Evolutionary conservation across 345 rosid species (phyloP).

Genomic region (Tarenaya hassleriana): DNA sequence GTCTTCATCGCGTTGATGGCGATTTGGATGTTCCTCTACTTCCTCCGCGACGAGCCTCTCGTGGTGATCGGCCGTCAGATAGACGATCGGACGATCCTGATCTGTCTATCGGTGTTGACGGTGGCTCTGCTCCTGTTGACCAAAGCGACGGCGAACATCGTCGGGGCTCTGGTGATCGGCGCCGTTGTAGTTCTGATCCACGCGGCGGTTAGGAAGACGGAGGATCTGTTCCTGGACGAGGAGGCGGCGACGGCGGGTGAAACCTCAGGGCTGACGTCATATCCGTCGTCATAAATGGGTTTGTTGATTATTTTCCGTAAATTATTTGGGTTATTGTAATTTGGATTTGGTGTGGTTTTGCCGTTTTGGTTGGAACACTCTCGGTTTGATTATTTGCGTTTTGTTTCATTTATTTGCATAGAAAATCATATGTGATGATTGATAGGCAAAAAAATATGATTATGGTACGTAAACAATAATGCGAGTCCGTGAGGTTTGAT

Average conservation of each 20-base stretch:
- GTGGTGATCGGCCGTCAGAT: conserved; percentile 41
- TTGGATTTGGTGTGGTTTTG: neutral
- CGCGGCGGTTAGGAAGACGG: conserved; percentile 61
- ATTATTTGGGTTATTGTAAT: conserved; percentile 10
- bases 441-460: too few species aligned
- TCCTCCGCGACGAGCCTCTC: conserved; percentile 69
- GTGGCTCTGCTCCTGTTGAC: conserved; percentile 55
- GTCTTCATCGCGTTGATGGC: conserved; percentile 52
- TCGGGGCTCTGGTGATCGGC: conserved; percentile 48
- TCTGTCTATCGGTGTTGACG: conserved; percentile 42
- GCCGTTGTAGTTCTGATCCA: conserved; percentile 49
- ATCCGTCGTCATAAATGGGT: conserved; percentile 15
- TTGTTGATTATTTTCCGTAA: neutral
- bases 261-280: conserved; percentile 26
- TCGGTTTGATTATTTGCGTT: too few species aligned
- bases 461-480: too few species aligned
- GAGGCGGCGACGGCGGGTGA: conserved; percentile 34
- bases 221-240: conserved; percentile 56
- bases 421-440: too few species aligned
- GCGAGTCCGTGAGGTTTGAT: too few species aligned
- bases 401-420: too few species aligned
- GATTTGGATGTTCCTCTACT: conserved; percentile 71
- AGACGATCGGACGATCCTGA: conserved; percentile 47
- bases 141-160: conserved; percentile 46
- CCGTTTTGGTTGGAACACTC: too few species aligned